Evolutionary conservation across 2,329 filamentous ascomycete species (phyloP).

Genomic region (Zasmidium cellare): DNA sequence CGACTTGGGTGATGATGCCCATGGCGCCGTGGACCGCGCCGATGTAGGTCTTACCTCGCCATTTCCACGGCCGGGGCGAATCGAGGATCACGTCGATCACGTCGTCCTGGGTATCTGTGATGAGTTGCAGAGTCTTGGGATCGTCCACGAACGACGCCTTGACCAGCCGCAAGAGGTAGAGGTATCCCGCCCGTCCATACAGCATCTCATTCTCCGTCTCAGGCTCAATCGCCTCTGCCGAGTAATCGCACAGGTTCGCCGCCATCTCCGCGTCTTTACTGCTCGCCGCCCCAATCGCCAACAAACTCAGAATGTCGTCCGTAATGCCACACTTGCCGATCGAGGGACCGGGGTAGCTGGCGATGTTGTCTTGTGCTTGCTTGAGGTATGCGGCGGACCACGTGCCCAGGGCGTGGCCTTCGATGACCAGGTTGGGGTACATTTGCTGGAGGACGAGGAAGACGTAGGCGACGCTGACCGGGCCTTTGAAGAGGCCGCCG

Average conservation of each 20-base stretch:
- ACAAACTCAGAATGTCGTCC: constrained; percentile 52
- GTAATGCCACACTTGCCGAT: constrained; percentile 50
- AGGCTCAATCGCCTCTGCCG: constrained; percentile 46
- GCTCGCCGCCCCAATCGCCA: constrained; percentile 52
- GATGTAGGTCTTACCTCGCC: constrained; percentile 63
- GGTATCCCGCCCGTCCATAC: constrained; percentile 66
- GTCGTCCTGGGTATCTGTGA: constrained; percentile 55
- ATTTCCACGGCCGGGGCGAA: constrained; percentile 60
- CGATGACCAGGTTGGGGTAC: constrained; percentile 50
- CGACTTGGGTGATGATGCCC: constrained; percentile 69
- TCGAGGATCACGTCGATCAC: constrained; percentile 62
- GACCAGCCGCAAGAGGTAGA: constrained; percentile 68
- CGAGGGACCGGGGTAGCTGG: constrained; percentile 48
- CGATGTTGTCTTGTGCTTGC: constrained; percentile 51
- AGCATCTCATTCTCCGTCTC: constrained; percentile 62
- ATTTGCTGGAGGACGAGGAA: constrained; percentile 52
- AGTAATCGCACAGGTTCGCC: constrained; percentile 51
- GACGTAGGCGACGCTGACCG: constrained; percentile 50
- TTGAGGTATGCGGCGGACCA: constrained; percentile 54
- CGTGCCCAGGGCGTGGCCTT: constrained; percentile 47
- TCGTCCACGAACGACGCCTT: constrained; percentile 56
- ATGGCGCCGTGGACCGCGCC: constrained; percentile 69
- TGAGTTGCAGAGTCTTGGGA: constrained; percentile 50
- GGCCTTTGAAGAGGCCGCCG: constrained; percentile 53
- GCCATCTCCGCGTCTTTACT: constrained; percentile 52